These are phyloP conservation scores for Suhomyces atakaporum DNA, from an alignment of 1,139 yeast species.

Conservation along the genomic window DNA sequence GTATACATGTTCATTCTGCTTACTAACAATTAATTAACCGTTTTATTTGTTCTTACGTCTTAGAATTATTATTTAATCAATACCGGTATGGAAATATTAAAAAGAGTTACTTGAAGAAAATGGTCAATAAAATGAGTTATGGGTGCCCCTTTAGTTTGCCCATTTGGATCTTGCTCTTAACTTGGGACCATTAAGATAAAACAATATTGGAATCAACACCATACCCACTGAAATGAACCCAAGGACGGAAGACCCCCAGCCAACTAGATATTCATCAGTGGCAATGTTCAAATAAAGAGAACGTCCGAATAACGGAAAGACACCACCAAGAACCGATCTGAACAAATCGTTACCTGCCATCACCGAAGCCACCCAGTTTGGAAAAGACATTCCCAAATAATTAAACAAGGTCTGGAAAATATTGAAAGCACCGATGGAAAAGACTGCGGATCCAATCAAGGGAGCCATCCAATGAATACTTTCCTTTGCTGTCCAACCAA, in stretches of 20 bases:
- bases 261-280: conserved; percentile 52
- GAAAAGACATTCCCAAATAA: conserved; percentile 36
- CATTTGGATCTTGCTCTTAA: conserved; percentile 50
- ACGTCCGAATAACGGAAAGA: conserved; percentile 62
- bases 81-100: too few species aligned
- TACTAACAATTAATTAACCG: too few species aligned
- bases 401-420: conserved; percentile 44
- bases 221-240: conserved; percentile 44
- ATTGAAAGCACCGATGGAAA: conserved; percentile 39
- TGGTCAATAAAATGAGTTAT: too few species aligned
- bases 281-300: conserved; percentile 47
- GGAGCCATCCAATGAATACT: conserved; percentile 48
- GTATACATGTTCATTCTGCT: too few species aligned
- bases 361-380: conserved; percentile 53
- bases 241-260: conserved; percentile 54
- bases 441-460: conserved; percentile 42
- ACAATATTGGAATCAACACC: conserved; percentile 48
- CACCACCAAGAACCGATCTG: conserved; percentile 57
- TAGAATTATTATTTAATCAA: neutral
- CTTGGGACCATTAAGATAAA: conserved; percentile 51
- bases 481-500: conserved; percentile 51
- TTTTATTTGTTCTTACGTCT: too few species aligned
- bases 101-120: too few species aligned
- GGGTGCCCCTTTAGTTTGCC: conserved; percentile 18
- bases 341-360: conserved; percentile 57